Evolutionary conservation across 768 basidiomycete species (phyloP).

Genomic region (Tricholoma hemisulphureum): DNA sequence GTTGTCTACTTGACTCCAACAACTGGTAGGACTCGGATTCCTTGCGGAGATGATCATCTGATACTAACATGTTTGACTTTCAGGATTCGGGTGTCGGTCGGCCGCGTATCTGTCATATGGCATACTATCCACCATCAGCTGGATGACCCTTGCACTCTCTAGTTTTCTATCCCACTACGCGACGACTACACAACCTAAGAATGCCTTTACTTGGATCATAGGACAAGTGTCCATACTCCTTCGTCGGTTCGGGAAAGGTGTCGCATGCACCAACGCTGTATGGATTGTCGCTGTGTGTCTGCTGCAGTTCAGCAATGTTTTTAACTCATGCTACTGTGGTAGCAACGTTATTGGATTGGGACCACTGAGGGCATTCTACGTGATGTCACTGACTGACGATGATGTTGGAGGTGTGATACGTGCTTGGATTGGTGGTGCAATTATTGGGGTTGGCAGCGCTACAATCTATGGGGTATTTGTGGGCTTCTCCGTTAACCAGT

Average conservation of each 20-base stretch:
- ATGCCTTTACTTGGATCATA: conserved; percentile 7
- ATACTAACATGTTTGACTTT: neutral
- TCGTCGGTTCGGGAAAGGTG: conserved; percentile 29
- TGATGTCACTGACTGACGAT: neutral
- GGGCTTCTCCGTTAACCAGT: neutral
- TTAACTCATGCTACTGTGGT: conserved; percentile 35
- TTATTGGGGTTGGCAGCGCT: neutral
- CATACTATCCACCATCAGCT: conserved; percentile 28
- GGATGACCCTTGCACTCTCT: conserved; percentile 29
- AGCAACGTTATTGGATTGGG: neutral
- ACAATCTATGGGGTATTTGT: neutral
- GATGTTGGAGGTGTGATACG: neutral
- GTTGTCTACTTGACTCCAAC: conserved; percentile 27
- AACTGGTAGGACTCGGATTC: conserved; percentile 16
- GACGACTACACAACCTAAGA: neutral
- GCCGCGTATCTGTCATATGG: conserved; percentile 32
- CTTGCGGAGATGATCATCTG: neutral
- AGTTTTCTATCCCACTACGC: conserved; percentile 29
- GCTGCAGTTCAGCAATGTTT: conserved; percentile 34
- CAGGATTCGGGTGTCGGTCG: conserved; percentile 37
- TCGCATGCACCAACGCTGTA: conserved; percentile 30
- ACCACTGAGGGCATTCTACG: neutral
- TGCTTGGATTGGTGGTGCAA: neutral
- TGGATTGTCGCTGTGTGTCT: conserved; percentile 30
- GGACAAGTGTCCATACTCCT: conserved; percentile 21